These are phyloP conservation scores for Talaromyces albobiverticillius DNA, from an alignment of 2,329 filamentous ascomycete species.

Conservation along the genomic window DNA sequence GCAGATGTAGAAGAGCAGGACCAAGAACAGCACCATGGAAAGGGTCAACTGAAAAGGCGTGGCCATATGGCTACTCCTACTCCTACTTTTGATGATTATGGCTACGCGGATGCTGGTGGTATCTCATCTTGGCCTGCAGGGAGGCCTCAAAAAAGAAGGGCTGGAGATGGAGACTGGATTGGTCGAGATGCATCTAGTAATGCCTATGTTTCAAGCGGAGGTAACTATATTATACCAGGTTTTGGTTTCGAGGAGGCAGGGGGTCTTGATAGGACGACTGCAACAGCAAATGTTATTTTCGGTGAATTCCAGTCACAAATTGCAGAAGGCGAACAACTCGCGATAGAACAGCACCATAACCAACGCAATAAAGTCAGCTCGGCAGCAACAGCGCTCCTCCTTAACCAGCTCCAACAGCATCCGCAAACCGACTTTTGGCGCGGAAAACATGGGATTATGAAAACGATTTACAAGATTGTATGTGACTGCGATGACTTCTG, in stretches of 20 bases:
- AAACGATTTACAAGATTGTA: slow-evolving; percentile 27
- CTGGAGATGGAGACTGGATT: background rate
- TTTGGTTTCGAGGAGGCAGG: background rate
- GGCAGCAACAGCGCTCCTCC: background rate
- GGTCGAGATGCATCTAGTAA: background rate
- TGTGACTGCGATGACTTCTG: slow-evolving; percentile 25
- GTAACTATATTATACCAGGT: background rate
- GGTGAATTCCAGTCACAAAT: background rate
- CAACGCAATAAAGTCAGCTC: background rate
- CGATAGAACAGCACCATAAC: background rate
- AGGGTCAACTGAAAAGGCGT: background rate
- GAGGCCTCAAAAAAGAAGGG: background rate
- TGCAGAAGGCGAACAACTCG: background rate
- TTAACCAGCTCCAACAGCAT: slow-evolving; percentile 12
- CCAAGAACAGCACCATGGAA: background rate
- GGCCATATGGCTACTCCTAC: background rate
- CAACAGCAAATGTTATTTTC: background rate
- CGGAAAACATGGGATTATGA: slow-evolving; percentile 23
- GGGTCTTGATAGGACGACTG: background rate
- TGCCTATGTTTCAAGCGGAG: background rate
- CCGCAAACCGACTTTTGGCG: slow-evolving; percentile 22
- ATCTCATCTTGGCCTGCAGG: background rate
- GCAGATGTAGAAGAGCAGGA: background rate
- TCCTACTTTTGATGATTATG: background rate
- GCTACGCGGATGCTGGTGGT: background rate